phyloP scores from a whole-genome alignment of 352 stramenopile genomes.

The Globisporangium echinulatum region DNA sequence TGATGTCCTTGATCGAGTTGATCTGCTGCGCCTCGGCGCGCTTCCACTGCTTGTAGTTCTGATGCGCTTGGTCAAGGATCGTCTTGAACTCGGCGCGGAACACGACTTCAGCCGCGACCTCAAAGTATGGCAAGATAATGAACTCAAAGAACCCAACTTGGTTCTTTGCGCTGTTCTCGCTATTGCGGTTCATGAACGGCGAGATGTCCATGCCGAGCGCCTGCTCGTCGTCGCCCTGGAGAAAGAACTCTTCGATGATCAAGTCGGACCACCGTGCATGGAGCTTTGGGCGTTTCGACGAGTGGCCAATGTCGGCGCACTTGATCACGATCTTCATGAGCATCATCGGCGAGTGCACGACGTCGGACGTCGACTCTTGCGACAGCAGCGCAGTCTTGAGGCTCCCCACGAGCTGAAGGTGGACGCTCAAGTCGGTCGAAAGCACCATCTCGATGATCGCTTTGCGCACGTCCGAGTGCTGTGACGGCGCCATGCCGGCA shows the following conservation, averaged over 20 bases:
- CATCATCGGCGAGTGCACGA: conserved; percentile 52
- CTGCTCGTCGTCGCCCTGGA: conserved; percentile 92
- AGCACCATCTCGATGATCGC: conserved; percentile 88
- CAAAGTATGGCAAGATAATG: conserved; percentile 77
- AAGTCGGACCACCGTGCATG: conserved; percentile 89
- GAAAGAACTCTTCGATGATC: conserved; percentile 94
- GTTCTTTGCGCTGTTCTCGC: conserved; percentile 85
- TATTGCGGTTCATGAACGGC: conserved; percentile 89
- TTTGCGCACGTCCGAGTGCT: conserved; percentile 74
- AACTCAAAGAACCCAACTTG: conserved; percentile 86
- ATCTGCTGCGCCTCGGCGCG: conserved; percentile 71
- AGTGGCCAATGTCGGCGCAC: conserved; percentile 91
- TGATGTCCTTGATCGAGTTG: conserved; percentile 77
- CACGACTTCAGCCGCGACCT: conserved; percentile 70
- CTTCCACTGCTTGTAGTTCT: conserved; percentile 85
- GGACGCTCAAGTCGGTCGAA: conserved; percentile 78
- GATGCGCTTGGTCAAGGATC: conserved; percentile 75
- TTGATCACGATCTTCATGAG: conserved; percentile 88
- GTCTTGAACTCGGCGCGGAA: conserved; percentile 61
- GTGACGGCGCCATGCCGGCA: conserved; percentile 68
- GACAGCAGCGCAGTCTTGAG: conserved; percentile 61
- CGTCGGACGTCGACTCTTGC: conserved; percentile 39
- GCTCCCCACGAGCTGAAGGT: conserved; percentile 72
- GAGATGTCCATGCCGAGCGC: conserved; percentile 82
- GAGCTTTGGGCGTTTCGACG: conserved; percentile 76